Evolutionary conservation across 2,329 filamentous ascomycete species (phyloP), one percentile per base, ranked within the genome.

Genomic region (Pestalotiopsis sp.): DNA sequence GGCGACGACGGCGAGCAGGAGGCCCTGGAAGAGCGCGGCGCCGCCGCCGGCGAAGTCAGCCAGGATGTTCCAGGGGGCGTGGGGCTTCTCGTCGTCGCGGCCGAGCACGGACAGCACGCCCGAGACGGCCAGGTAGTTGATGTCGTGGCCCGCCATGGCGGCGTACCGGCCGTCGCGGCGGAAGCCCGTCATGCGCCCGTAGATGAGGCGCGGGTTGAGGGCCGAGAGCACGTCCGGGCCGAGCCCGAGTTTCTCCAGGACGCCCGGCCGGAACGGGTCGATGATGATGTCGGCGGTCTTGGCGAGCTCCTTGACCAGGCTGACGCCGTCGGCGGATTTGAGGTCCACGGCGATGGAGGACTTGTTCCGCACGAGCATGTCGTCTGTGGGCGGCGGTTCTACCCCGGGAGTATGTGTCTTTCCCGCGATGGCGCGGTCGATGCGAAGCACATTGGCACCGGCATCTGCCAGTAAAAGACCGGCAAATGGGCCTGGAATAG

Each of bases 11-110:
- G 96, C 95, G 23, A 98, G 84, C 67, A 98, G 79, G 4, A 98
- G 89, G 0, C 95, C 95, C 69, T 94, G 84, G 75, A 96, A 93
- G 57, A 96, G 90, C 72, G 90, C 90, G 0, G 92, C 91, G 41
- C 95, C 95, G 23, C 95, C 95, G 39, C 94, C 95, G 0, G 93
- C 96, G 73, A 98, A 98, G 78, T 98, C 95, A 0, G 90, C 95
- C 1, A 98, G 82, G 20, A 98, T 86, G 76, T 98, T 98, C 5
- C 85, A 89, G 0, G 96, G 96, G 20, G 95, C 87, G 70, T 92
- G 90, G 1, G 95, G 95, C 72, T 88, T 90, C 76, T 91, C 88
- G 17, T 85, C 87, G 36, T 83, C 83, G 0, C 92, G 85, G 0
- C 95, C 95, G 3, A 98, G 87, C 80, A 97, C 84, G 0, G 87